These are phyloP conservation scores for Suhomyces terraborum DNA, from an alignment of 1,139 yeast species.

Conservation along the genomic window DNA sequence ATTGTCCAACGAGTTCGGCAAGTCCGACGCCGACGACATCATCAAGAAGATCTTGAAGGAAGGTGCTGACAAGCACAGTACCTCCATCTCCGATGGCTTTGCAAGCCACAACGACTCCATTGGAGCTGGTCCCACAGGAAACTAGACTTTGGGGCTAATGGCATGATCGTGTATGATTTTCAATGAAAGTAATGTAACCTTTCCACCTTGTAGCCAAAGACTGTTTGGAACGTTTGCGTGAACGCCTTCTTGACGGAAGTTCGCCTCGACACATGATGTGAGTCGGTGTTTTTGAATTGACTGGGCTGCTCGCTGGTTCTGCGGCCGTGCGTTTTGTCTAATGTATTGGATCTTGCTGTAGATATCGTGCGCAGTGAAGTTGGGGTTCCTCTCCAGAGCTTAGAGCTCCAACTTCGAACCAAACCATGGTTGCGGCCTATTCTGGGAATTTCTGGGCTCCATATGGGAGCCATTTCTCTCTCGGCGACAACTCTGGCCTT, in stretches of 20 bases:
- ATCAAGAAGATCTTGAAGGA: slow-evolving; percentile 55
- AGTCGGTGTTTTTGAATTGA: background rate
- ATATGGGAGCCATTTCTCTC: background rate
- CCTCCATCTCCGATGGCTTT: slow-evolving; percentile 15
- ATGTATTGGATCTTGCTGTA: background rate
- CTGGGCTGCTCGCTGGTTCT: too few species aligned
- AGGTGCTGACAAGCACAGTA: slow-evolving; percentile 50
- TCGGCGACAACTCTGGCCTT: background rate
- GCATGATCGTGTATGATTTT: slow-evolving; percentile 1
- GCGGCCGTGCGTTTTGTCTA: background rate
- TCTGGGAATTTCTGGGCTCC: background rate
- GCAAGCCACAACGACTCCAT: slow-evolving; percentile 38
- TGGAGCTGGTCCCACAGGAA: slow-evolving; percentile 36
- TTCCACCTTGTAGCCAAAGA: background rate
- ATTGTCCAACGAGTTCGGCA: slow-evolving; percentile 67
- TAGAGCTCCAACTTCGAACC: background rate
- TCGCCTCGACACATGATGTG: background rate
- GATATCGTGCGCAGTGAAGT: background rate
- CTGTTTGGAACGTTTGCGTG: background rate
- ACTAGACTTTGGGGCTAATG: slow-evolving; percentile 22
- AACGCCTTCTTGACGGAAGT: background rate
- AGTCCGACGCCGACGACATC: slow-evolving; percentile 47
- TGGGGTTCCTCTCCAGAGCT: background rate
- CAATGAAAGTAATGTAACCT: slow-evolving; percentile 2
- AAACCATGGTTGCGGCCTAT: background rate